Conservation (phyloP, 768 basidiomycete genomes). For the Phylloporus rhodoxanthus region DNA sequence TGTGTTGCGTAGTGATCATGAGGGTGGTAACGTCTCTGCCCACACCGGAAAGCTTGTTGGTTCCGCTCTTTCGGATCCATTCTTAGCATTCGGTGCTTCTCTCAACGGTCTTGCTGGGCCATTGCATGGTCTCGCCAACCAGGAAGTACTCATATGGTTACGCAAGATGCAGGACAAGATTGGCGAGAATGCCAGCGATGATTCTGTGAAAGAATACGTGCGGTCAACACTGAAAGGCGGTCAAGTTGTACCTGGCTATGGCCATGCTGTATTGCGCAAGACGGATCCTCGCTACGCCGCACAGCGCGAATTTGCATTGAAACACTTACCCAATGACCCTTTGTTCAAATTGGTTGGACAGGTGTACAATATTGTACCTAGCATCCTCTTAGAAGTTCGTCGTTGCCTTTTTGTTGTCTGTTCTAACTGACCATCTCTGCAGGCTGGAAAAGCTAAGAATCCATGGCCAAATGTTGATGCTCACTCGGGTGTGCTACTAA, state of each 20-base stretch:
- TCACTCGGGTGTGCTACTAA: slow-evolving; percentile 86
- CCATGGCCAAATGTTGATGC: slow-evolving; percentile 98
- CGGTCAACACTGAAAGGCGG: slow-evolving; percentile 92
- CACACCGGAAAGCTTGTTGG: slow-evolving; percentile 92
- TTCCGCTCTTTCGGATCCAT: slow-evolving; percentile 94
- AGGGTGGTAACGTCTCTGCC: slow-evolving; percentile 97
- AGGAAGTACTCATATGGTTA: slow-evolving; percentile 94
- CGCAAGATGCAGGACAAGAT: slow-evolving; percentile 89
- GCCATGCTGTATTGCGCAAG: slow-evolving; percentile 82
- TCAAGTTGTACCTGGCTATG: slow-evolving; percentile 91
- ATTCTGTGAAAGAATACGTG: slow-evolving; percentile 87
- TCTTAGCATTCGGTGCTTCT: slow-evolving; percentile 89
- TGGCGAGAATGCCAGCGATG: slow-evolving; percentile 79
- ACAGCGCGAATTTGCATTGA: slow-evolving; percentile 83
- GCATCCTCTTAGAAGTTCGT: slow-evolving; percentile 76
- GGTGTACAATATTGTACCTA: slow-evolving; percentile 82
- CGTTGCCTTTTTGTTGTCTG: slow-evolving; percentile 1
- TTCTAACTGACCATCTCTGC: slow-evolving; percentile 1
- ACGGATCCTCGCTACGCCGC: slow-evolving; percentile 91
- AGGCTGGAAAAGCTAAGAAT: slow-evolving; percentile 91
- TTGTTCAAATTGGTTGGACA: slow-evolving; percentile 93
- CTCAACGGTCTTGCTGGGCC: slow-evolving; percentile 96
- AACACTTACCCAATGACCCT: slow-evolving; percentile 80
- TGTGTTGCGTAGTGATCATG: slow-evolving; percentile 65
- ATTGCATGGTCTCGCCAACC: slow-evolving; percentile 94